Percentiles rank a stretch among this genome's conserved stretches.
These are phyloP conservation scores for Saccharomycopsis vini DNA, from an alignment of 805 yeast species.

Conservation along the genomic window DNA sequence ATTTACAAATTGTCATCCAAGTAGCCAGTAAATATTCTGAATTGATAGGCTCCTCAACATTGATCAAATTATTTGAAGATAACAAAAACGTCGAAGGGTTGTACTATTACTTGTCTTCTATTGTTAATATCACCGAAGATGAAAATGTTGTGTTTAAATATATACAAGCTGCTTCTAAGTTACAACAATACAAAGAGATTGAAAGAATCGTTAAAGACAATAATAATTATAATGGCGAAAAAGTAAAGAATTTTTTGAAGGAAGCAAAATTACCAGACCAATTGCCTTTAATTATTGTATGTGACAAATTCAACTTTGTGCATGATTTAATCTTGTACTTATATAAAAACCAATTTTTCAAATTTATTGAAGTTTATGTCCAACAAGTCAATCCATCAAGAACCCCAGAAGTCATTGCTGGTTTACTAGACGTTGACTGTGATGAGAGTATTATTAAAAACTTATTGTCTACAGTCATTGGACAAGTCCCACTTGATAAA, in stretches of 20 bases:
- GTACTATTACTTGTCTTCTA: conserved; percentile 85
- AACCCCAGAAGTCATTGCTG: conserved; percentile 96
- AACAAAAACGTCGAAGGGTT: conserved; percentile 88
- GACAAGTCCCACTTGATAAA: conserved; percentile 87
- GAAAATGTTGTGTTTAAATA: conserved; percentile 93
- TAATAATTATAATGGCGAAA: conserved; percentile 90
- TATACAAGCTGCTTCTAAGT: conserved; percentile 85
- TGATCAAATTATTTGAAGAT: conserved; percentile 89
- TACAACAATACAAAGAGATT: conserved; percentile 87
- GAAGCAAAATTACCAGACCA: conserved; percentile 92
- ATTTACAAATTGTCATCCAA: conserved; percentile 88
- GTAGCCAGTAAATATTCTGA: conserved; percentile 96
- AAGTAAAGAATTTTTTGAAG: conserved; percentile 93
- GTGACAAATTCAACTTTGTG: conserved; percentile 84
- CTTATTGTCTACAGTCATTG: conserved; percentile 74
- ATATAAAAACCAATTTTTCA: conserved; percentile 92
- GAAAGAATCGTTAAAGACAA: conserved; percentile 94
- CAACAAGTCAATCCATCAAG: conserved; percentile 95
- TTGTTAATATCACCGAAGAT: conserved; percentile 89
- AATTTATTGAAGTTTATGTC: conserved; percentile 94
- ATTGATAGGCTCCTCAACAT: conserved; percentile 73
- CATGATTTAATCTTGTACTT: conserved; percentile 90
- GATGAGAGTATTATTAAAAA: conserved; percentile 82
- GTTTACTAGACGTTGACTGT: conserved; percentile 92
- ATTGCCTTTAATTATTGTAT: conserved; percentile 89